phyloP scores from a whole-genome alignment of 108 stramenopile species.

The Schizochytrium sp. region DNA sequence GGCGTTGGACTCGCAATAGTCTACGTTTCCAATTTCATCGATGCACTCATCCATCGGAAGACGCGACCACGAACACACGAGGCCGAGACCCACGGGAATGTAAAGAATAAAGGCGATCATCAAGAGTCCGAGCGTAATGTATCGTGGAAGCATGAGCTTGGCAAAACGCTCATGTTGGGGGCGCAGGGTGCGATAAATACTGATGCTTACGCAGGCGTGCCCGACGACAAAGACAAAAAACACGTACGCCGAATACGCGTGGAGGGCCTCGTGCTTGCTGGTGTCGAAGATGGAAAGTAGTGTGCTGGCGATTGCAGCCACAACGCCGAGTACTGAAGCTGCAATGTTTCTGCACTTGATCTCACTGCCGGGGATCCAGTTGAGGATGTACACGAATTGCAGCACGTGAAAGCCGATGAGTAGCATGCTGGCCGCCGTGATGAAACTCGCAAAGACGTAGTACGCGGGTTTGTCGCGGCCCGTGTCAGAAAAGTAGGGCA shows the following conservation, averaged over 20 bases:
- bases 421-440: not conserved
- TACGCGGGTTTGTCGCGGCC: conserved; percentile 9
- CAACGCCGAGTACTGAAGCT: not conserved
- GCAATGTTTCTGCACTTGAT: not conserved
- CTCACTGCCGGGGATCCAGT: not conserved
- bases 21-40: not conserved
- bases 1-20: not conserved
- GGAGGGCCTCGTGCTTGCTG: not conserved
- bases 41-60: not conserved
- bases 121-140: not conserved
- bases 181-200: not conserved
- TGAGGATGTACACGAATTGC: not conserved
- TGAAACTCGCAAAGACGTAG: not conserved
- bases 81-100: not conserved
- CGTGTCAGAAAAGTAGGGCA: not conserved
- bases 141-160: not conserved
- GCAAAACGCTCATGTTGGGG: not conserved
- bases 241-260: not conserved
- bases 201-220: not conserved
- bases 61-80: not conserved
- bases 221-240: not conserved
- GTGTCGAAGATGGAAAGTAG: not conserved
- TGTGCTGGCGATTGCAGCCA: not conserved
- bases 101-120: not conserved
- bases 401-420: not conserved